phyloP scores from a whole-genome alignment of 352 stramenopile genomes.

The Phytopythium ostracodes region DNA sequence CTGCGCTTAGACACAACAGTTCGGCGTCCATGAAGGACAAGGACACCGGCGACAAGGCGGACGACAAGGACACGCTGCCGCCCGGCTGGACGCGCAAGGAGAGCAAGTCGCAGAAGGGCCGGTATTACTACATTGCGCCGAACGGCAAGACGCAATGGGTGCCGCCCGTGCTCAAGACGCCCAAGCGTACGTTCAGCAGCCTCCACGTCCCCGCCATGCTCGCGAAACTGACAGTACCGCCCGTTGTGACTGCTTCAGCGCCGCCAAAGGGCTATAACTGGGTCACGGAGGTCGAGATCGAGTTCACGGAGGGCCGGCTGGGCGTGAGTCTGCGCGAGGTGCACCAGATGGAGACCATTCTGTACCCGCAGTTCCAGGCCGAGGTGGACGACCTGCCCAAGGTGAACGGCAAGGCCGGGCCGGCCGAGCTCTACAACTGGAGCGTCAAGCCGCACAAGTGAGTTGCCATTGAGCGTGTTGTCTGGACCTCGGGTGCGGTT shows the following conservation, averaged over 20 bases:
- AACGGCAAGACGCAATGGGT: conserved; percentile 83
- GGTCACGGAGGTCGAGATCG: conserved; percentile 80
- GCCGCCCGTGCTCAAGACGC: conserved; percentile 30
- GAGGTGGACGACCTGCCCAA: conserved; percentile 87
- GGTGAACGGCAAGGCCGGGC: conserved; percentile 78
- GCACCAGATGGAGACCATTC: conserved; percentile 65
- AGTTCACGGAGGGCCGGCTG: conserved; percentile 74
- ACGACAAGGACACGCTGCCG: conserved; percentile 33
- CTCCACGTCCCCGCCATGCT: neutral
- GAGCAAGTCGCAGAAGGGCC: conserved; percentile 82
- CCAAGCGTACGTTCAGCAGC: conserved; percentile 11
- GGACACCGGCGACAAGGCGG: neutral
- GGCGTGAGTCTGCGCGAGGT: conserved; percentile 82
- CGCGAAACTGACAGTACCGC: neutral
- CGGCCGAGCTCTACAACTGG: conserved; percentile 87
- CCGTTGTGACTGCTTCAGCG: conserved; percentile 10
- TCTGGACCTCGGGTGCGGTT: neutral
- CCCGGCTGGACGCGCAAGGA: conserved; percentile 80
- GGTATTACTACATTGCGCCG: conserved; percentile 85
- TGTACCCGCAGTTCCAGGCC: conserved; percentile 85
- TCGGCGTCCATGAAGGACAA: conserved; percentile 4
- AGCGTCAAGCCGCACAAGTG: conserved; percentile 79
- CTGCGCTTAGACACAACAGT: conserved; percentile 3
- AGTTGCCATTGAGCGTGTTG: neutral
- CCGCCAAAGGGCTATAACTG: conserved; percentile 69